These are phyloP conservation scores for Escallonia herrerae DNA, from an alignment of 129 eudicot species.

Conservation along the genomic window DNA sequence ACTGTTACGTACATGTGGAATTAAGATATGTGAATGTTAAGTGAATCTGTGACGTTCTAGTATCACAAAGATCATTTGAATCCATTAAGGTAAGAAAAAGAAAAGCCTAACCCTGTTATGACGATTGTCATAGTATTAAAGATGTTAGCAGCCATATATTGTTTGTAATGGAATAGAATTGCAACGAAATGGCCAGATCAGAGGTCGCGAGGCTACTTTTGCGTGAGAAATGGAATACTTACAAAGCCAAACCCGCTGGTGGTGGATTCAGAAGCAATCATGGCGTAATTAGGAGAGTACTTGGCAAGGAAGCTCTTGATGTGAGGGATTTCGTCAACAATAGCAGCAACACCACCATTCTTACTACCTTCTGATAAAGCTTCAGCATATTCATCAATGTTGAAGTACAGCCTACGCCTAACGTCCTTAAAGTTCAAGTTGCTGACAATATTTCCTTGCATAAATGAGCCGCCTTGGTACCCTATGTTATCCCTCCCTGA, in stretches of 20 bases:
- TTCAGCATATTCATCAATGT: constrained; percentile 19
- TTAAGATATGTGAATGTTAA: too few relatives aligned
- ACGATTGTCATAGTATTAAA: background rate
- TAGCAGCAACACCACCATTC: constrained; percentile 35
- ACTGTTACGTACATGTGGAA: background rate
- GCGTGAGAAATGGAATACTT: constrained; percentile 18
- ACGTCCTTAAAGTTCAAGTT: constrained; percentile 20
- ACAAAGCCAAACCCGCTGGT: constrained; percentile 42
- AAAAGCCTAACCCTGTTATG: background rate
- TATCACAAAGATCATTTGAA: too few relatives aligned
- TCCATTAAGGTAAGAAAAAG: background rate
- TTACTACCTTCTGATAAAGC: constrained; percentile 33
- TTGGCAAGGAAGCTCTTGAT: constrained; percentile 23
- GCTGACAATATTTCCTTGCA: constrained; percentile 8
- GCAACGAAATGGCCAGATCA: background rate
- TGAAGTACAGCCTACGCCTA: background rate
- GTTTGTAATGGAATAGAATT: background rate
- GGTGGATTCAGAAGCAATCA: constrained; percentile 18
- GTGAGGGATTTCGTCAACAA: constrained; percentile 32
- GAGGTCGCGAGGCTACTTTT: too few relatives aligned
- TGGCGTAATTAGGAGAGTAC: constrained; percentile 27
- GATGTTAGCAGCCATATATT: background rate
- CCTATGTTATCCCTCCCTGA: constrained; percentile 22
- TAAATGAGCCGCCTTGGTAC: constrained; percentile 26
- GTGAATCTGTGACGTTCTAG: too few relatives aligned